phyloP scores from a whole-genome alignment of 129 eudicot species.

The Rutidosis leptorrhynchoides region DNA sequence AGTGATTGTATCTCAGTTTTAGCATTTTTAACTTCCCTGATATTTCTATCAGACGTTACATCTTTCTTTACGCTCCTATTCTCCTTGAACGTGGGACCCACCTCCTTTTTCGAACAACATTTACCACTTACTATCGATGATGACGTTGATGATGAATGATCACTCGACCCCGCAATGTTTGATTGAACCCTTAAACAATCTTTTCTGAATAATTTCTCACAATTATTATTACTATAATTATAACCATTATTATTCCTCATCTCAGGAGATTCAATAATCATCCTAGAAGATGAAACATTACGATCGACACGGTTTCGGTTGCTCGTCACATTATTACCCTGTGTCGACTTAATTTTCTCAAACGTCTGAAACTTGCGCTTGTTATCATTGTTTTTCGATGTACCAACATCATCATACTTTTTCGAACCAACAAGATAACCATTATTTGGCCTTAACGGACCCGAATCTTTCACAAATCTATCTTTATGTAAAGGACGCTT shows the following conservation, averaged over 20 bases:
- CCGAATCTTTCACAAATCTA: constrained; percentile 20
- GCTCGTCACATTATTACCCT: constrained; percentile 1
- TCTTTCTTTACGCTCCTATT: constrained; percentile 23
- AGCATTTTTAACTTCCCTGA: constrained; percentile 37
- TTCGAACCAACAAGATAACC: constrained; percentile 19
- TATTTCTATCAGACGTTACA: constrained; percentile 20
- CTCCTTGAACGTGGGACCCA: constrained; percentile 18
- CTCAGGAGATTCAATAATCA: constrained; percentile 14
- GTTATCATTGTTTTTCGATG: constrained; percentile 10
- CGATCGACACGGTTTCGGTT: background rate
- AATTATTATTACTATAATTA: constrained; percentile 20
- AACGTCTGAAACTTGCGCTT: constrained; percentile 21
- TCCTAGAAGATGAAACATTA: constrained; percentile 27
- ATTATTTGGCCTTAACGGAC: constrained; percentile 22
- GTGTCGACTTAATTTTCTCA: constrained; percentile 13
- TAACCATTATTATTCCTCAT: constrained; percentile 17
- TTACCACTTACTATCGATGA: constrained; percentile 24
- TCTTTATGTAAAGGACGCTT: constrained; percentile 33
- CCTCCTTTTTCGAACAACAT: constrained; percentile 23
- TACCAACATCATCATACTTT: constrained; percentile 9
- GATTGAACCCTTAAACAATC: constrained; percentile 8
- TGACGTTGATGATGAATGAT: constrained; percentile 23
- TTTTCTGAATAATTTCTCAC: constrained; percentile 21
- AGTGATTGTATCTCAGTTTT: constrained; percentile 87
- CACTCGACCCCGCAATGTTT: constrained; percentile 10